These are phyloP conservation scores for Aspergillus aculeatinus DNA, from an alignment of 2,329 filamentous ascomycete genomes.

Conservation along the genomic window DNA sequence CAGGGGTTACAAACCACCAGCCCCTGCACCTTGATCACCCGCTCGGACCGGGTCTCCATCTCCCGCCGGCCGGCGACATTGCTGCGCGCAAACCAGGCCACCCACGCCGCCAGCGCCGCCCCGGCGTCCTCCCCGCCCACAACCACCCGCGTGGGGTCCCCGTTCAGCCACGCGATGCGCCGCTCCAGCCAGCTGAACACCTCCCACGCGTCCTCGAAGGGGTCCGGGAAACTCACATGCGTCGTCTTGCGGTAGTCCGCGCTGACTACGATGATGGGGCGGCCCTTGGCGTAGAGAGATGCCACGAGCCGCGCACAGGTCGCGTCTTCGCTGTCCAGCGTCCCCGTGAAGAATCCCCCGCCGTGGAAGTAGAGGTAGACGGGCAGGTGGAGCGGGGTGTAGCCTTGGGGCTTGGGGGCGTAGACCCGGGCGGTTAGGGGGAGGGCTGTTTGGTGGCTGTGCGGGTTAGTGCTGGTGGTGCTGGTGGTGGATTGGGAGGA, in stretches of 20 bases:
- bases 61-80: constrained; percentile 27
- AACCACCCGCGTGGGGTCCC: constrained; percentile 42
- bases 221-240: constrained; percentile 52
- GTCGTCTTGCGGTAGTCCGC: constrained; percentile 62
- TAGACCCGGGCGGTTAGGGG: background rate
- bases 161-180: constrained; percentile 38
- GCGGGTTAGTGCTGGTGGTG: background rate
- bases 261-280: constrained; percentile 50
- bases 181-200: constrained; percentile 56
- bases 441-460: background rate
- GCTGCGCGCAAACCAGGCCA: constrained; percentile 44
- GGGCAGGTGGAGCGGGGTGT: constrained; percentile 38
- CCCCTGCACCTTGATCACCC: constrained; percentile 53
- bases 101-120: constrained; percentile 44
- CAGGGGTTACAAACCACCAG: constrained; percentile 42
- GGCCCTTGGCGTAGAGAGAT: constrained; percentile 18
- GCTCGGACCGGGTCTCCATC: constrained; percentile 23
- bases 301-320: constrained; percentile 51
- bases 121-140: constrained; percentile 54
- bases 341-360: constrained; percentile 59
- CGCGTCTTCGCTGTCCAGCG: constrained; percentile 53
- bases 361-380: constrained; percentile 56
- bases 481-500: background rate
- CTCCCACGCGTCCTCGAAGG: constrained; percentile 55
- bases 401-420: background rate